Conservation (phyloP, 2,329 filamentous ascomycete species). For the Trichoderma sp. region DNA sequence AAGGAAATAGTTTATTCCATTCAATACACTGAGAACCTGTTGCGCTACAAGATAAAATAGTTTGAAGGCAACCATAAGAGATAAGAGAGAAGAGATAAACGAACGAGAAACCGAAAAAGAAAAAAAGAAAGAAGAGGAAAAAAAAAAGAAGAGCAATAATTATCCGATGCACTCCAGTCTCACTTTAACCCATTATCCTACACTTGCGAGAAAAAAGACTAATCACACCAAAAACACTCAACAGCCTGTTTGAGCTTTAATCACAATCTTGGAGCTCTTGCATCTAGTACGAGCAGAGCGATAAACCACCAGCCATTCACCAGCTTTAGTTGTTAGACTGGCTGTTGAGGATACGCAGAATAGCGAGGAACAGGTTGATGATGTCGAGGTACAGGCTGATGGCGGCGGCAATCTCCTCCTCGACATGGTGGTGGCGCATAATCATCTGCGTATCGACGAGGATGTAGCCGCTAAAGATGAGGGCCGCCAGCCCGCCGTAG, state of each 20-base stretch:
- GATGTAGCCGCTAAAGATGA: conserved; percentile 94
- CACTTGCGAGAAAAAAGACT: not conserved
- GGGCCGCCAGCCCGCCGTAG: conserved; percentile 78
- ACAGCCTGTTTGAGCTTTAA: not conserved
- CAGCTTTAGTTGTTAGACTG: conserved; percentile 80
- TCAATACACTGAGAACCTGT: not conserved
- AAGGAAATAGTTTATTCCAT: not conserved
- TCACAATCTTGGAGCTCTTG: not conserved
- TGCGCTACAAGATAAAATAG: not conserved
- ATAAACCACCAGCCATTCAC: too few species aligned
- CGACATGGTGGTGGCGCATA: conserved; percentile 93
- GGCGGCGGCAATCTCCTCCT: conserved; percentile 94
- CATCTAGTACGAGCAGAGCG: not conserved
- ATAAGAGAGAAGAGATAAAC: not conserved
- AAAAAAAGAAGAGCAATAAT: not conserved
- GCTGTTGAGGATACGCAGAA: conserved; percentile 93
- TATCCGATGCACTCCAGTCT: not conserved
- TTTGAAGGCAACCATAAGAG: not conserved
- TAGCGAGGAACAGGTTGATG: conserved; percentile 95
- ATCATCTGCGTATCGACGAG: conserved; percentile 95
- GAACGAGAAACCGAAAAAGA: not conserved
- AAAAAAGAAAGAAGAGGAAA: not conserved
- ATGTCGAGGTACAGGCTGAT: conserved; percentile 96
- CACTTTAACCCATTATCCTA: conserved; percentile 23
- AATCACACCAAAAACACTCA: not conserved